phyloP scores from a whole-genome alignment of 129 eudicot genomes.

The Silybum marianum region DNA sequence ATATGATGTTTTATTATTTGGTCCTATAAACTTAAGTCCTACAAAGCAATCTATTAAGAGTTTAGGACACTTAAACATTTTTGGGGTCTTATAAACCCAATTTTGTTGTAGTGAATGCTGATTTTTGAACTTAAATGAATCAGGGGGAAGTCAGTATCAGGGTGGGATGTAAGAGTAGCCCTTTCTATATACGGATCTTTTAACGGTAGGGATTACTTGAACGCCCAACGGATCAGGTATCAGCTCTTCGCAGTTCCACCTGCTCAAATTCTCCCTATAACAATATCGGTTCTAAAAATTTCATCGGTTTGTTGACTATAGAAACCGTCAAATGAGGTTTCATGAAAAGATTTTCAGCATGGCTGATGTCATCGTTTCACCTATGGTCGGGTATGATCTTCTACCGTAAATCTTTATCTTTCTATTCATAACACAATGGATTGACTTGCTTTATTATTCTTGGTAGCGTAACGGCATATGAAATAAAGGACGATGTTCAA shows the following conservation, averaged over 20 bases:
- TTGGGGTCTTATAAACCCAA: too few species aligned
- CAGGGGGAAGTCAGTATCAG: slow-evolving; percentile 66
- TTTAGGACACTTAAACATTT: too few species aligned
- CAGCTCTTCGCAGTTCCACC: neutral
- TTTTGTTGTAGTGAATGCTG: slow-evolving; percentile 2
- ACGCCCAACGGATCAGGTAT: slow-evolving; percentile 91
- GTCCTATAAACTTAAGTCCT: too few species aligned
- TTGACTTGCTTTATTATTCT: slow-evolving; percentile 2
- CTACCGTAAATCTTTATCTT: neutral
- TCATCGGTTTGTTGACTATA: slow-evolving; percentile 20
- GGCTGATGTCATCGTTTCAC: slow-evolving; percentile 95
- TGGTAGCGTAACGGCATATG: slow-evolving; percentile 83
- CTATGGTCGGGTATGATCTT: slow-evolving; percentile 75
- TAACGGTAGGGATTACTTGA: slow-evolving; percentile 74
- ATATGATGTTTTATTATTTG: too few species aligned
- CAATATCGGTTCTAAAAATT: neutral
- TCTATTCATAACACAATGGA: neutral
- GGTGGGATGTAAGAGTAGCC: slow-evolving; percentile 87
- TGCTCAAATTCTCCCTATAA: neutral
- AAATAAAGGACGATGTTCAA: slow-evolving; percentile 60
- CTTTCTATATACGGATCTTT: slow-evolving; percentile 83
- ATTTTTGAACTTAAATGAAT: slow-evolving; percentile 19
- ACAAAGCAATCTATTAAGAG: too few species aligned
- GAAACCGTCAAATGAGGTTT: slow-evolving; percentile 78
- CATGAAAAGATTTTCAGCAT: slow-evolving; percentile 67